Evolutionary conservation across 805 yeast species (phyloP).

Genomic region (Starmerella sp.): DNA sequence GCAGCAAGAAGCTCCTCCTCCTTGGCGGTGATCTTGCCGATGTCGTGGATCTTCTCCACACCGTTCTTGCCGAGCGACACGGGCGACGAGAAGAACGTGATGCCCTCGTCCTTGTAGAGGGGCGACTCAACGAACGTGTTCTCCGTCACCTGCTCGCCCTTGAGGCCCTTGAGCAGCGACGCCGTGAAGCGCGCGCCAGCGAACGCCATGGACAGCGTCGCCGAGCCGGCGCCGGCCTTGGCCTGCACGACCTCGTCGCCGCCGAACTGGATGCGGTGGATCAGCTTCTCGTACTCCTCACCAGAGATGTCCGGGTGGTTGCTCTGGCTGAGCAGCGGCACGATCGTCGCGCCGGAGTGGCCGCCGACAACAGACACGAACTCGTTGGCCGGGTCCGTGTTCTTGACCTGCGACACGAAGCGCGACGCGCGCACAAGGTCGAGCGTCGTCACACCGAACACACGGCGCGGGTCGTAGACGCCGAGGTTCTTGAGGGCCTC

Average conservation of each 20-base stretch:
- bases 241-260: conserved; percentile 94
- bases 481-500: conserved; percentile 79
- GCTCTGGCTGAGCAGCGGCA: conserved; percentile 81
- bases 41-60: conserved; percentile 66
- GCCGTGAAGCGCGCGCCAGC: conserved; percentile 77
- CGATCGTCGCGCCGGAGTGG: conserved; percentile 93
- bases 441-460: conserved; percentile 93
- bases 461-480: conserved; percentile 80
- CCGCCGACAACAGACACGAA: conserved; percentile 87
- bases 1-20: conserved; percentile 75
- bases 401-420: conserved; percentile 62
- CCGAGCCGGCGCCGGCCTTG: conserved; percentile 88
- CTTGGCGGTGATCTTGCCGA: conserved; percentile 63
- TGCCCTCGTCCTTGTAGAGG: conserved; percentile 75
- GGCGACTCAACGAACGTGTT: conserved; percentile 56
- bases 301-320: conserved; percentile 45
- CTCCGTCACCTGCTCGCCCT: conserved; percentile 38
- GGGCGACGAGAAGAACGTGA: conserved; percentile 90
- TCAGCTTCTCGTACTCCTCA: conserved; percentile 54
- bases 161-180: conserved; percentile 35
- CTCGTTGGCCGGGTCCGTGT: conserved; percentile 66
- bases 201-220: conserved; percentile 86
- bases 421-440: conserved; percentile 84
- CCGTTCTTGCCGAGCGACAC: conserved; percentile 90
- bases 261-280: conserved; percentile 88